phyloP scores from a whole-genome alignment of 23 red algal genomes.

The Gracilariopsis chorda region DNA sequence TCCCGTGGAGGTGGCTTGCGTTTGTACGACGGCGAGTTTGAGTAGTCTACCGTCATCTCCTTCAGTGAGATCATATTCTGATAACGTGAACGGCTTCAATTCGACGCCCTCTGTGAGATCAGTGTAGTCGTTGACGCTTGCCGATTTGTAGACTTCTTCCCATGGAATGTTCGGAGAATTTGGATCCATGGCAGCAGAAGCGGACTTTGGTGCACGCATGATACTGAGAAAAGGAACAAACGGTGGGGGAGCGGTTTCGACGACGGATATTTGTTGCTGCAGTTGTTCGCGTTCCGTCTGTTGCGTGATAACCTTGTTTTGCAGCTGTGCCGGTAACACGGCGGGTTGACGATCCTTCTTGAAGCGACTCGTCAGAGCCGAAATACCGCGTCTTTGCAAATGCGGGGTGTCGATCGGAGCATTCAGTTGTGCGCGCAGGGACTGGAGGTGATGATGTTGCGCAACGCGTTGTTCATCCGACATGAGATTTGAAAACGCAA shows the following conservation, averaged over 20 bases:
- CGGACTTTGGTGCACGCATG: conserved; percentile 13
- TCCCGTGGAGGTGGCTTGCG: not conserved
- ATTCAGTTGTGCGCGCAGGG: conserved; percentile 35
- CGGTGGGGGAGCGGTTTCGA: conserved; percentile 33
- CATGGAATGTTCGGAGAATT: conserved; percentile 43
- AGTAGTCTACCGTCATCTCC: conserved; percentile 39
- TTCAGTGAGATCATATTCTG: conserved; percentile 62
- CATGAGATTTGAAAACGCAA: conserved; percentile 54
- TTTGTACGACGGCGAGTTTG: conserved; percentile 33
- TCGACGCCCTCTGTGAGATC: conserved; percentile 24
- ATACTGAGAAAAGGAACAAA: conserved; percentile 62
- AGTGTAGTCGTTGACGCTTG: conserved; percentile 45
- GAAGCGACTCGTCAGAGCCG: conserved; percentile 19
- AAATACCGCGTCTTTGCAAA: conserved; percentile 6
- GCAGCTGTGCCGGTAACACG: conserved; percentile 45
- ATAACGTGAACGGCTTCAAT: conserved; percentile 57
- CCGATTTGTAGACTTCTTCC: conserved; percentile 65
- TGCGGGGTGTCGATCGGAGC: conserved; percentile 20
- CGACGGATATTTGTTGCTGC: conserved; percentile 34
- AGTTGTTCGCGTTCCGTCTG: conserved; percentile 15
- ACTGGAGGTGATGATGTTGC: conserved; percentile 38
- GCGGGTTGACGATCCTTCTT: conserved; percentile 30
- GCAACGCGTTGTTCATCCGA: conserved; percentile 9
- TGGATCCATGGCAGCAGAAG: conserved; percentile 22
- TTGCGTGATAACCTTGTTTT: conserved; percentile 14